Base-by-base conservation (phyloP, 225 moss, liverwort and hornwort genomes). In the Lunularia cruciata region DNA sequence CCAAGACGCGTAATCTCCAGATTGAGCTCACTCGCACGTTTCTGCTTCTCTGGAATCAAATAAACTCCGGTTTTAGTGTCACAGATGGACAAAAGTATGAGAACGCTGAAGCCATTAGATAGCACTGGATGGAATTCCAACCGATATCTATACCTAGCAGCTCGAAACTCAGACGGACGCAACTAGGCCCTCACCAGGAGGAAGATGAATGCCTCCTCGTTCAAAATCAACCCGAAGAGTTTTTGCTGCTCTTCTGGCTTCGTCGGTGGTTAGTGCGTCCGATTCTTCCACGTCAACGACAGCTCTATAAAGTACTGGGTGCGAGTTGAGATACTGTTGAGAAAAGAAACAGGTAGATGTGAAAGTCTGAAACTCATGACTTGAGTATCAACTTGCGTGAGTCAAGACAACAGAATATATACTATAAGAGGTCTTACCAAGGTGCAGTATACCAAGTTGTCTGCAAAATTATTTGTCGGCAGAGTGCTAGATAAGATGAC, bases 1-100 rank as follows among this genome's bases (percentile, higher is more conserved):
- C 96, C 96, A 73, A 98, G 90, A 60, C 96, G 90, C 32, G 92
- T 90, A 49, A 93, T 98, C 78, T 98, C 96, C 82, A 98, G 80
- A 76, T 98, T 98, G 72, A 98, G 85, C 78, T 98, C 96, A 76
- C 83, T 87, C 55, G 85, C 96, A 74, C 96, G 92, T 71, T 85
- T 91, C 78, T 92, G 60, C 76, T 98, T 98, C 56, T 98, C 96
- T 96, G 88, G 30, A 25, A 37, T 18, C 13, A 2, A 33, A 33
- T 42, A 32, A 59, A 12, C 14, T 11, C 20, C 8, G 39, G 38
- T 61, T 38, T 12, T 3, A 10, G 31, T 3, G 56, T 0, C 32
- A 26, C 7, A 34, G n/a, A 58, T n/a, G 58, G 8, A 19, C 5
- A 61, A 38, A 10, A 39, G 12, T 42, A 6, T 12, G 15, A 26